Conservation (phyloP, 106 monocot genomes). For the Dioscorea zingiberensis region DNA sequence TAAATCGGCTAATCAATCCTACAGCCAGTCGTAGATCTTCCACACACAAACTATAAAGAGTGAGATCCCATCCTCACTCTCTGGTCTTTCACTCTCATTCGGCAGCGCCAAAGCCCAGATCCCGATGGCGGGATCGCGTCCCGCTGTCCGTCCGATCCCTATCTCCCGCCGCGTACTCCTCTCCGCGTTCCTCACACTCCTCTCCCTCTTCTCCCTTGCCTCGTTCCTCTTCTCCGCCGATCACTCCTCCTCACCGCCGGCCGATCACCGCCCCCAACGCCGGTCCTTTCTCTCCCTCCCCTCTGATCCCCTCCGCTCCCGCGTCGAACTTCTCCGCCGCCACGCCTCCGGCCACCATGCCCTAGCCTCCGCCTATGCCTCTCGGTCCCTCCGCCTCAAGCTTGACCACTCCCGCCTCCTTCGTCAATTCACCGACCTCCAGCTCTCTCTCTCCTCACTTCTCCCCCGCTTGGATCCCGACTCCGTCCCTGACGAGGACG, state of each 20-base stretch:
- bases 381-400: slow-evolving; percentile 68
- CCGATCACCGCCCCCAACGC: slow-evolving; percentile 7
- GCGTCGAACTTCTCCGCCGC: slow-evolving; percentile 48
- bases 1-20: too few relatives aligned
- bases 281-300: slow-evolving; percentile 32
- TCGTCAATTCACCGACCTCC: slow-evolving; percentile 37
- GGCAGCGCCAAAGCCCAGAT: too few relatives aligned
- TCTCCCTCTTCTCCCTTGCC: slow-evolving; percentile 6
- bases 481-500: slow-evolving; percentile 33
- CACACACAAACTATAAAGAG: too few relatives aligned
- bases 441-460: slow-evolving; percentile 38
- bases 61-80: too few relatives aligned
- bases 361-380: slow-evolving; percentile 69
- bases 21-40: too few relatives aligned
- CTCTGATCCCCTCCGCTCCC: slow-evolving; percentile 42
- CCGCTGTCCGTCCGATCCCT: not conserved
- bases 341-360: slow-evolving; percentile 76
- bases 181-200: slow-evolving; percentile 13
- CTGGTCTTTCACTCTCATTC: too few relatives aligned
- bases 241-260: not conserved
- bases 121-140: too few relatives aligned
- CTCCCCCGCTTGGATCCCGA: slow-evolving; percentile 17
- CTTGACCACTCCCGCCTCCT: slow-evolving; percentile 60
- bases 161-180: slow-evolving; percentile 23
- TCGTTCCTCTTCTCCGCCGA: slow-evolving; percentile 23